Evolutionary conservation across 2,329 filamentous ascomycete species (phyloP).

Genomic region (Albifimbria verrucaria): DNA sequence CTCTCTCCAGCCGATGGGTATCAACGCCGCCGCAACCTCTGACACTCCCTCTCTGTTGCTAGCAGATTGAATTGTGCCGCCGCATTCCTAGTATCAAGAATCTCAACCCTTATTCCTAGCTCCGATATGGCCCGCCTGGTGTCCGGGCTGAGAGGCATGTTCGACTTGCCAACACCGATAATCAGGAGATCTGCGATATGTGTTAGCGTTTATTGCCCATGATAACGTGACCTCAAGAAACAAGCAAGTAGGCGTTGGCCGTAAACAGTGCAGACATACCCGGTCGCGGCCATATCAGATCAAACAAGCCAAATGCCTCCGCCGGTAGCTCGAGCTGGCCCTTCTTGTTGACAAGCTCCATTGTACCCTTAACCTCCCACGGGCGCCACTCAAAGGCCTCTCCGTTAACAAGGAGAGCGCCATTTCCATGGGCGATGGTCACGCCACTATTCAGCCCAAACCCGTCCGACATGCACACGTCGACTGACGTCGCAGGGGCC

Average conservation of each 20-base stretch:
- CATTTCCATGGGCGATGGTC: conserved; percentile 64
- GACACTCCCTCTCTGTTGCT: conserved; percentile 88
- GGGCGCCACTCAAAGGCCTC: conserved; percentile 89
- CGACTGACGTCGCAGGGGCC: conserved; percentile 75
- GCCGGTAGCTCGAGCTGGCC: conserved; percentile 76
- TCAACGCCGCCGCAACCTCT: conserved; percentile 81
- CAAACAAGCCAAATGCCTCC: conserved; percentile 71
- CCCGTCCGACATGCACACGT: conserved; percentile 76
- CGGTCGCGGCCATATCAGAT: conserved; percentile 81
- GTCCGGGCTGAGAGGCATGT: conserved; percentile 72
- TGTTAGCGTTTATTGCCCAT: background rate
- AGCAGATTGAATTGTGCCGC: conserved; percentile 92
- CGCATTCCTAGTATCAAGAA: conserved; percentile 90
- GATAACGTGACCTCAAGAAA: no score
- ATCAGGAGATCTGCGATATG: conserved; percentile 72
- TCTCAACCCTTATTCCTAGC: conserved; percentile 80
- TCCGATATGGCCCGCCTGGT: conserved; percentile 70
- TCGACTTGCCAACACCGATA: conserved; percentile 76
- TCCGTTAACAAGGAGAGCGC: conserved; percentile 76
- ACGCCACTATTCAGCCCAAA: conserved; percentile 84
- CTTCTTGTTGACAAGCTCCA: conserved; percentile 65
- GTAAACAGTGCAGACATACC: conserved; percentile 57
- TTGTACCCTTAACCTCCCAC: conserved; percentile 55
- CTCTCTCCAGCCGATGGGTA: conserved; percentile 81
- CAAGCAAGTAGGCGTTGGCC: background rate